These are phyloP conservation scores for Porogramme epimiltina DNA, from an alignment of 1,284 basidiomycete species.

Conservation along the genomic window DNA sequence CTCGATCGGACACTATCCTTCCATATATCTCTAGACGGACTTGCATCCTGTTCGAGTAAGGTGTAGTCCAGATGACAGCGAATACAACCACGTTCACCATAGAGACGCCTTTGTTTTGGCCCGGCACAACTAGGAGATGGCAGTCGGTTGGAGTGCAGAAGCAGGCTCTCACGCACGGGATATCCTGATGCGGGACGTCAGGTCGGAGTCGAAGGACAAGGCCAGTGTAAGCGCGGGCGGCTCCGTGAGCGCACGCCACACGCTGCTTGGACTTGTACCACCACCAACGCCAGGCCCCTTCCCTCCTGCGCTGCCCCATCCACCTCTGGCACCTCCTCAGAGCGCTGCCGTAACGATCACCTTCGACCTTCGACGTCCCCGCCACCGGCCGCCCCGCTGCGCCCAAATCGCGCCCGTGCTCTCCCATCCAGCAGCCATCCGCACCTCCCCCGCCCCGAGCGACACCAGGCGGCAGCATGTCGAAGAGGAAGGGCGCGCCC, in stretches of 20 bases:
- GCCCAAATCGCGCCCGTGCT: background rate
- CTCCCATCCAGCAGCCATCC: background rate
- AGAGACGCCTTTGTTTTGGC: too few species aligned
- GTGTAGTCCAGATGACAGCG: conserved; percentile 15
- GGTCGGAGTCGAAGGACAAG: background rate
- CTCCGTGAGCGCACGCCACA: conserved; percentile 19
- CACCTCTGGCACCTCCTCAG: conserved; percentile 4
- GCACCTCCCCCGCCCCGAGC: background rate
- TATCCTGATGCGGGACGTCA: too few species aligned
- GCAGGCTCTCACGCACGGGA: too few species aligned
- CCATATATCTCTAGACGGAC: conserved; percentile 28
- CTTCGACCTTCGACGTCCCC: too few species aligned
- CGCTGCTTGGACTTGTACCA: conserved; percentile 20
- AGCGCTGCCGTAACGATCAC: conserved; percentile 3
- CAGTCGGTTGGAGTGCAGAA: background rate
- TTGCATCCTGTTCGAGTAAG: conserved; percentile 14
- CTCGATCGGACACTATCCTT: conserved; percentile 11
- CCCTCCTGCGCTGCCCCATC: background rate
- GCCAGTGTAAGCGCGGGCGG: conserved; percentile 19
- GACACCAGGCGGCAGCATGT: conserved; percentile 16
- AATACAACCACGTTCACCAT: conserved; percentile 8
- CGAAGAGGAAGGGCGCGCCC: conserved; percentile 19
- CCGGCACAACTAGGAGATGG: too few species aligned
- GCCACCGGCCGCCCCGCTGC: background rate
- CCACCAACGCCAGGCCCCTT: conserved; percentile 14